Conservation (phyloP, 495 filamentous ascomycete species). For the Pseudoneurospora amorphoporcata region DNA sequence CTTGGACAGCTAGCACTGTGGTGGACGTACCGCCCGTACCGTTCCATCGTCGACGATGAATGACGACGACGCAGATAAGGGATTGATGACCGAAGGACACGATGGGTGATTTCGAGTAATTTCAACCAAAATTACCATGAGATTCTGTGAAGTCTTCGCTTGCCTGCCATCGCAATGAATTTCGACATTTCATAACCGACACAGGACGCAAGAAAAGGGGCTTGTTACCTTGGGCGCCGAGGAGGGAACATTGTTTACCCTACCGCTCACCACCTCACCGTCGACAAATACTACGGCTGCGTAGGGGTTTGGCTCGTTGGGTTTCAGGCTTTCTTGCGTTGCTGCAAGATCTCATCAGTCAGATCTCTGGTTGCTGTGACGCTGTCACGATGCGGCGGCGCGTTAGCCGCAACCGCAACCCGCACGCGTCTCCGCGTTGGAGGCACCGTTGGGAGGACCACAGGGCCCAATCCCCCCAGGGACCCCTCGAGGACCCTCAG, state of each 20-base stretch:
- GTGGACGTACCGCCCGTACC: constrained; percentile 5
- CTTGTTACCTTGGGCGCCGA: neutral
- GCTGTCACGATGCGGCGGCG: neutral
- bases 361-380: neutral
- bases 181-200: neutral
- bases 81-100: neutral
- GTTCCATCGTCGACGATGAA: constrained; percentile 7
- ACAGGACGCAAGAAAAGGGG: neutral
- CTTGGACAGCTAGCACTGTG: constrained; percentile 17
- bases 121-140: neutral
- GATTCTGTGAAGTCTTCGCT: neutral
- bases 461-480: neutral
- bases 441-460: neutral
- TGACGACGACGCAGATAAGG: constrained; percentile 6
- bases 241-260: neutral
- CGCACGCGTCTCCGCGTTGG: neutral
- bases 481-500: neutral
- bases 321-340: neutral
- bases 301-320: neutral
- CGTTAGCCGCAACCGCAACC: neutral
- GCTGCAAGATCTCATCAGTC: neutral
- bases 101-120: neutral
- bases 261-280: neutral
- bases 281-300: neutral
- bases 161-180: neutral